Evolutionary conservation across 1,139 yeast genomes (phyloP).

Genomic region (Geotrichum histeridarum): DNA sequence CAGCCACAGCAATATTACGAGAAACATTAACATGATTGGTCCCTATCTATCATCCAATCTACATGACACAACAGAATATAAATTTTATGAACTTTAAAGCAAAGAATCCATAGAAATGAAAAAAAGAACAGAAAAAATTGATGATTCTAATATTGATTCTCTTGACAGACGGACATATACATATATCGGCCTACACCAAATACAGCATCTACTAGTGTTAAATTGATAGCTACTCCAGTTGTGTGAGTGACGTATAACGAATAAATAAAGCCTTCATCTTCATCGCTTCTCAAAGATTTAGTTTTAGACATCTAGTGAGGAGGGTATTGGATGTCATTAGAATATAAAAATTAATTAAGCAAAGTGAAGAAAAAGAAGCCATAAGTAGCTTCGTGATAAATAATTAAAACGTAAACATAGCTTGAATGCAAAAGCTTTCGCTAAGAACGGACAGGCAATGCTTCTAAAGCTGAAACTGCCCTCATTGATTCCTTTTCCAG

Average conservation of each 20-base stretch:
- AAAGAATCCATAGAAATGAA: not conserved
- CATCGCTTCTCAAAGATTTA: too few relatives aligned
- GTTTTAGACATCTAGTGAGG: too few relatives aligned
- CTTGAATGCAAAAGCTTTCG: too few relatives aligned
- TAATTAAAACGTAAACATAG: too few relatives aligned
- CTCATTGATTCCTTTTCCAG: slow-evolving; percentile 29
- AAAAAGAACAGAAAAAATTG: slow-evolving; percentile 4
- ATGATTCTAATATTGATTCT: not conserved
- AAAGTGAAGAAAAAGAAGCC: too few relatives aligned
- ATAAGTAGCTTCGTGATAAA: too few relatives aligned
- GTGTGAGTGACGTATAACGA: too few relatives aligned
- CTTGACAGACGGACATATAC: not conserved
- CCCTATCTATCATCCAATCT: not conserved
- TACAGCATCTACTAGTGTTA: too few relatives aligned
- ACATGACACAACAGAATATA: not conserved
- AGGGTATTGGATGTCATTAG: too few relatives aligned
- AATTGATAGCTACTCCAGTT: too few relatives aligned
- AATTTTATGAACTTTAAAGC: not conserved
- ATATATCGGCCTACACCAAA: not conserved
- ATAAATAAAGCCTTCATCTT: too few relatives aligned
- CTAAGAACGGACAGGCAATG: slow-evolving; percentile 17
- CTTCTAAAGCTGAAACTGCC: slow-evolving; percentile 24
- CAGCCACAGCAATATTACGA: slow-evolving; percentile 15
- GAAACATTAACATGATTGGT: slow-evolving; percentile 8
- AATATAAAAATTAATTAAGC: too few relatives aligned